Evolutionary conservation across 306 rosid species (phyloP).

Genomic region (Trifolium dubium): DNA sequence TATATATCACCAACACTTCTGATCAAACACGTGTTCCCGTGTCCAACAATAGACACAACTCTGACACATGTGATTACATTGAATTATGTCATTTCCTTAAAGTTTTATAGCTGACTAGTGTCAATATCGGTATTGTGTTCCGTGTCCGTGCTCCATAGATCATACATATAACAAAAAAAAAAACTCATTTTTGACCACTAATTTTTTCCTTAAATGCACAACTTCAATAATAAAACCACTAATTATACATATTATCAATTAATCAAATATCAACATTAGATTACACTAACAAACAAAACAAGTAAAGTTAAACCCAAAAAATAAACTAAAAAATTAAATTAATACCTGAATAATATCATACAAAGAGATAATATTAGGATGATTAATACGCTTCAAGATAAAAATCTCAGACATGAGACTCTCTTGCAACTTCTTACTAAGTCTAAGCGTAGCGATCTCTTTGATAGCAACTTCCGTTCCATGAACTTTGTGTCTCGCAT

Average conservation of each 20-base stretch:
- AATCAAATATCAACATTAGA: conserved; percentile 15
- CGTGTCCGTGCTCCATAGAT: neutral
- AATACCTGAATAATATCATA: conserved; percentile 84
- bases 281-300: neutral
- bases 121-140: no score
- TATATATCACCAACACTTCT: no score
- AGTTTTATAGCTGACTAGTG: no score
- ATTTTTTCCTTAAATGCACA: neutral
- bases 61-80: no score
- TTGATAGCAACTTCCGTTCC: conserved; percentile 98
- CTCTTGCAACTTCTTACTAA: conserved; percentile 88
- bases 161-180: neutral
- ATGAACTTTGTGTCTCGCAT: conserved; percentile 81
- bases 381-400: conserved; percentile 80
- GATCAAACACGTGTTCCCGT: no score
- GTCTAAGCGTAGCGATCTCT: conserved; percentile 80
- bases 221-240: neutral
- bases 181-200: neutral
- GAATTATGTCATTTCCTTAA: no score
- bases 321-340: neutral
- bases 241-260: neutral
- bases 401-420: conserved; percentile 91
- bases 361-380: conserved; percentile 88
- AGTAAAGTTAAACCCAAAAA: neutral
- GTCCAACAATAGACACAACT: no score